Percentiles rank a stretch among this genome's conserved stretches.
These are phyloP conservation scores for Huiozyma naganishii DNA, from an alignment of 805 yeast species.

Conservation along the genomic window DNA sequence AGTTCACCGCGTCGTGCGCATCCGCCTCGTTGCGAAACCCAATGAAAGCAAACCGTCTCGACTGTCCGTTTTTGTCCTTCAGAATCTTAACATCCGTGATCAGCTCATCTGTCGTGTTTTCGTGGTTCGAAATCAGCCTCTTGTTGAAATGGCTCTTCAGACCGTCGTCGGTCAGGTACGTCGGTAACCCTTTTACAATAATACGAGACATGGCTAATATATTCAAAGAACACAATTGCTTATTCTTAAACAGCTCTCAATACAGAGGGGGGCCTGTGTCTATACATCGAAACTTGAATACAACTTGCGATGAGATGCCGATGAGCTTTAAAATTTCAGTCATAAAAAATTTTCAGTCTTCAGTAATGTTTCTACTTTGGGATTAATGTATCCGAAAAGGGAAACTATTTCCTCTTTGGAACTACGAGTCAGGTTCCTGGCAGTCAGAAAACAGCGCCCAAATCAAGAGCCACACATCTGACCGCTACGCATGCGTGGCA, in stretches of 20 bases:
- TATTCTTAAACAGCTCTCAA: not conserved
- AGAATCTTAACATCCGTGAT: slow-evolving; percentile 85
- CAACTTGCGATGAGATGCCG: slow-evolving; percentile 13
- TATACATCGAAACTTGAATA: no score
- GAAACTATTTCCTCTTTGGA: no score
- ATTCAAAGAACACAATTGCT: not conserved
- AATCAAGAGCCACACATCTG: no score
- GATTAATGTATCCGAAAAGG: no score
- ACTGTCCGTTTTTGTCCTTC: slow-evolving; percentile 71
- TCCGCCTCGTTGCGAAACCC: slow-evolving; percentile 69
- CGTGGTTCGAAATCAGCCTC: slow-evolving; percentile 19
- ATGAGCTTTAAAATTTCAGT: slow-evolving; percentile 14
- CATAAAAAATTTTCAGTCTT: no score
- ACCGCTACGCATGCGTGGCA: no score
- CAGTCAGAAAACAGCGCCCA: no score
- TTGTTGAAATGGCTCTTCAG: slow-evolving; percentile 52
- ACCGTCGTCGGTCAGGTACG: slow-evolving; percentile 63
- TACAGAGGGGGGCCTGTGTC: not conserved
- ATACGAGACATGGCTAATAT: slow-evolving; percentile 57
- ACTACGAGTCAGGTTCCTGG: no score
- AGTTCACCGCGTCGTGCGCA: slow-evolving; percentile 68
- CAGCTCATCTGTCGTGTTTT: slow-evolving; percentile 31
- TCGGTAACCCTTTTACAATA: slow-evolving; percentile 83
- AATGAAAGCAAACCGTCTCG: slow-evolving; percentile 86
- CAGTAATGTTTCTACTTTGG: no score